These are phyloP conservation scores for Fusarium robinianum DNA, from an alignment of 2,329 filamentous ascomycete species.

Conservation along the genomic window DNA sequence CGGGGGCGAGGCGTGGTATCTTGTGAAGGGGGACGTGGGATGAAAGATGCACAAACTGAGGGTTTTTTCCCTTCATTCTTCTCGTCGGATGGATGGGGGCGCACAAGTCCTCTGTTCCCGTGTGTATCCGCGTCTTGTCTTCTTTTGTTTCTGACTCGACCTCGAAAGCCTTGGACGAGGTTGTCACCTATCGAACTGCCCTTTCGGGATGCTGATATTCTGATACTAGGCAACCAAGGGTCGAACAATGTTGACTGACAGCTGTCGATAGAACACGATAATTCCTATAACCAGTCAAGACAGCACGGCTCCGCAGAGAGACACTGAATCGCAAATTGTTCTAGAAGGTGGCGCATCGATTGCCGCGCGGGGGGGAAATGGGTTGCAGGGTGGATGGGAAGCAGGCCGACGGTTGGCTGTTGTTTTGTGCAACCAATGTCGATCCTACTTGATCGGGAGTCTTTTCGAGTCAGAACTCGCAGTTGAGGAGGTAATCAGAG, in stretches of 20 bases:
- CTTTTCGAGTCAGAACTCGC: slow-evolving; percentile 19
- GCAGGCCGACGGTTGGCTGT: slow-evolving; percentile 11
- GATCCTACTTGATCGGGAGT: slow-evolving; percentile 19
- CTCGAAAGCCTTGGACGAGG: neutral
- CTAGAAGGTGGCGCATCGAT: slow-evolving; percentile 20
- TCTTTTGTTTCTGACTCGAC: too few species aligned
- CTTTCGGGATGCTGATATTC: too few species aligned
- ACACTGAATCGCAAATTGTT: slow-evolving; percentile 21
- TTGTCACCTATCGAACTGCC: too few species aligned
- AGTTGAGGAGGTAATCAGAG: slow-evolving; percentile 6
- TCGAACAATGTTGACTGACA: neutral
- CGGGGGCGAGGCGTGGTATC: too few species aligned
- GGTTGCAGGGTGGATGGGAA: slow-evolving; percentile 6
- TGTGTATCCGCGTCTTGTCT: too few species aligned
- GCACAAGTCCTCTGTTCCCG: too few species aligned
- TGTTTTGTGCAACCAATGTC: too few species aligned
- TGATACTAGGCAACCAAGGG: too few species aligned
- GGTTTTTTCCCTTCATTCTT: too few species aligned
- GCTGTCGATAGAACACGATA: slow-evolving; percentile 11
- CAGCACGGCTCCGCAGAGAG: slow-evolving; percentile 3
- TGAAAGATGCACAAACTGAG: too few species aligned
- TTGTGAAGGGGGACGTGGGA: too few species aligned
- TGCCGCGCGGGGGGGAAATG: slow-evolving; percentile 3
- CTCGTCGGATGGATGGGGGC: too few species aligned
- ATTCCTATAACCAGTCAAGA: slow-evolving; percentile 1